phyloP scores from a whole-genome alignment of 2,329 filamentous ascomycete genomes.

The Lasiodiplodia hormozganensis region DNA sequence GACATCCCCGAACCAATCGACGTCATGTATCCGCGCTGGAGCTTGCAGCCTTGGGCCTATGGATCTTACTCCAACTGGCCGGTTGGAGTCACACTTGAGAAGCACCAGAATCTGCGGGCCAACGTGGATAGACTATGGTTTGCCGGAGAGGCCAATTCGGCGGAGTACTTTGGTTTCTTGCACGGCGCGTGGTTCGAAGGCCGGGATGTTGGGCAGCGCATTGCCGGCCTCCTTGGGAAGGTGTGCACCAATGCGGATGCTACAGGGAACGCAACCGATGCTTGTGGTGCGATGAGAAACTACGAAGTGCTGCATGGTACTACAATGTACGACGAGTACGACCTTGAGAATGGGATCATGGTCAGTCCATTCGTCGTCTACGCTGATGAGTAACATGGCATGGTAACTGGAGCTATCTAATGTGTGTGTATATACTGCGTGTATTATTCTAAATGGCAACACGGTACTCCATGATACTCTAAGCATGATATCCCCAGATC shows the following conservation, averaged over 20 bases:
- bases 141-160: conserved; percentile 69
- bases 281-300: conserved; percentile 38
- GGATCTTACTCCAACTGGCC: conserved; percentile 76
- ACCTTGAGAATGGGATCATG: conserved; percentile 41
- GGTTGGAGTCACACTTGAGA: conserved; percentile 65
- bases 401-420: neutral
- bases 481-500: no score
- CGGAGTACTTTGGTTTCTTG: conserved; percentile 70
- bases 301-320: conserved; percentile 44
- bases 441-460: neutral
- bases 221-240: conserved; percentile 38
- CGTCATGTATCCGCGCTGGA: conserved; percentile 69
- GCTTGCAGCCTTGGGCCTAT: conserved; percentile 56
- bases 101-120: conserved; percentile 72
- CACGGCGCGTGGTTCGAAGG: conserved; percentile 55
- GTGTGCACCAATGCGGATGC: conserved; percentile 36
- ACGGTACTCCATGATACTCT: no score
- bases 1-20: conserved; percentile 65
- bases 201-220: conserved; percentile 40
- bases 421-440: neutral
- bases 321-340: conserved; percentile 39
- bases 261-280: conserved; percentile 24
- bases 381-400: conserved; percentile 7
- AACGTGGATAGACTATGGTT: conserved; percentile 69
- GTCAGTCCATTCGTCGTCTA: conserved; percentile 32